These are phyloP conservation scores for Entomortierella lignicola DNA, from an alignment of 192 early-diverging fungal genomes.

Conservation along the genomic window DNA sequence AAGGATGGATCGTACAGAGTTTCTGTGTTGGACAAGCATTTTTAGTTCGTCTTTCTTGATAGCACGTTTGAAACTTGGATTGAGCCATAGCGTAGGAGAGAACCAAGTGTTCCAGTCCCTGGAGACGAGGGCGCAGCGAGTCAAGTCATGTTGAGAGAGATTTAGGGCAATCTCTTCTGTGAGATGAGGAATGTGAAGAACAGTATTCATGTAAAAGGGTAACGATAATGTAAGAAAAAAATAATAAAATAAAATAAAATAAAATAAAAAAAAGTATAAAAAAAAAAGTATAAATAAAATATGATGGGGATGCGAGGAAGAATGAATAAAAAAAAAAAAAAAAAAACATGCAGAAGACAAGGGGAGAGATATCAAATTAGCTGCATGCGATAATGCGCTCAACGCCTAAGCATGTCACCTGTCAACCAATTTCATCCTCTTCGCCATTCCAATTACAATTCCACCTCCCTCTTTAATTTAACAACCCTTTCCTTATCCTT, in stretches of 20 bases:
- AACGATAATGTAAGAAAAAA: too few species aligned
- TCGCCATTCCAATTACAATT: too few species aligned
- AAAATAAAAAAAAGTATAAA: background rate
- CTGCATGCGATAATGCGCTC: too few species aligned
- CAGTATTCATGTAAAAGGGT: background rate
- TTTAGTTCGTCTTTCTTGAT: background rate
- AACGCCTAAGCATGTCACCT: too few species aligned
- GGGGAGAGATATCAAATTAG: too few species aligned
- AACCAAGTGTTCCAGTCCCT: background rate
- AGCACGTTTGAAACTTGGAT: background rate
- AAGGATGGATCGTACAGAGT: background rate
- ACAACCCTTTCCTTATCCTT: too few species aligned
- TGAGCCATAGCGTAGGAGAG: background rate
- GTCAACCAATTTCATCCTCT: too few species aligned
- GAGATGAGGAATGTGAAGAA: background rate
- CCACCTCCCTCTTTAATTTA: too few species aligned
- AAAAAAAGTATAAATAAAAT: too few species aligned
- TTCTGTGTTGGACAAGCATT: background rate
- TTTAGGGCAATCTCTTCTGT: background rate
- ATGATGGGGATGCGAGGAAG: too few species aligned
- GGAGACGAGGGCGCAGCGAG: conserved; percentile 2
- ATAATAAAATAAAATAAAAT: too few species aligned
- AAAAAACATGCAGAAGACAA: too few species aligned
- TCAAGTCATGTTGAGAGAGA: background rate
- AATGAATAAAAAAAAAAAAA: background rate